phyloP scores from a whole-genome alignment of 2,329 filamentous ascomycete genomes.

The Clonostachys rhizophaga region DNA sequence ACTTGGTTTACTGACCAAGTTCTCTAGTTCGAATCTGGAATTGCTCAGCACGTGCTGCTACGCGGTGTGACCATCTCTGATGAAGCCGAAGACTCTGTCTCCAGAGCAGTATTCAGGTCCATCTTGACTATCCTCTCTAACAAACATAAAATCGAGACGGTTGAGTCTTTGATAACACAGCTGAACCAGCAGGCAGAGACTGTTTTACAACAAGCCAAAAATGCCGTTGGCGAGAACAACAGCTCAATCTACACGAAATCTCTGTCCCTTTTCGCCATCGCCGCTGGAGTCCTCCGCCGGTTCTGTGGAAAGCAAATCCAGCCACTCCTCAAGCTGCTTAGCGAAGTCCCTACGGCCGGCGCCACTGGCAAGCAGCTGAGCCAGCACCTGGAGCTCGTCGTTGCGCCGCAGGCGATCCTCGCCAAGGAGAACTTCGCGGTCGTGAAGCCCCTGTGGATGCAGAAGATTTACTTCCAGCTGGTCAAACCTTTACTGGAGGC shows the following conservation, averaged over 20 bases:
- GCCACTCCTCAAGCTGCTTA: conserved; percentile 24
- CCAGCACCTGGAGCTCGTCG: conserved; percentile 33
- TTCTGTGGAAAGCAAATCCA: conserved; percentile 26
- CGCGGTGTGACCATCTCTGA: conserved; percentile 8
- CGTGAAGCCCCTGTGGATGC: conserved; percentile 39
- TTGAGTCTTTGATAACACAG: conserved; percentile 13
- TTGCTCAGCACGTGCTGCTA: conserved; percentile 26
- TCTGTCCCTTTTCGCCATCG: conserved; percentile 23
- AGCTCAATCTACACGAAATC: neutral
- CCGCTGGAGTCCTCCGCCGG: conserved; percentile 29
- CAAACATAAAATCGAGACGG: conserved; percentile 32
- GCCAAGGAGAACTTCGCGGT: conserved; percentile 34
- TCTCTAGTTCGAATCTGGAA: conserved; percentile 25
- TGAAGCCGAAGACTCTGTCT: conserved; percentile 1
- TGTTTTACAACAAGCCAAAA: neutral
- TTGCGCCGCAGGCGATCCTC: conserved; percentile 30
- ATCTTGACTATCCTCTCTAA: conserved; percentile 38
- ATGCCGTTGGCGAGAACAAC: neutral
- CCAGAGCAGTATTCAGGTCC: conserved; percentile 18
- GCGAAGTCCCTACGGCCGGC: conserved; percentile 14
- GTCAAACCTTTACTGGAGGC: conserved; percentile 36
- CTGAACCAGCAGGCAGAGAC: neutral
- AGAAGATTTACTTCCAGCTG: conserved; percentile 43
- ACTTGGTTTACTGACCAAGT: neutral
- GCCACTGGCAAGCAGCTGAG: conserved; percentile 30